Evolutionary conservation across 2,329 filamentous ascomycete species (phyloP), one percentile per base, ranked within the genome.

Genomic region (Rhytidhysteron rufulum): DNA sequence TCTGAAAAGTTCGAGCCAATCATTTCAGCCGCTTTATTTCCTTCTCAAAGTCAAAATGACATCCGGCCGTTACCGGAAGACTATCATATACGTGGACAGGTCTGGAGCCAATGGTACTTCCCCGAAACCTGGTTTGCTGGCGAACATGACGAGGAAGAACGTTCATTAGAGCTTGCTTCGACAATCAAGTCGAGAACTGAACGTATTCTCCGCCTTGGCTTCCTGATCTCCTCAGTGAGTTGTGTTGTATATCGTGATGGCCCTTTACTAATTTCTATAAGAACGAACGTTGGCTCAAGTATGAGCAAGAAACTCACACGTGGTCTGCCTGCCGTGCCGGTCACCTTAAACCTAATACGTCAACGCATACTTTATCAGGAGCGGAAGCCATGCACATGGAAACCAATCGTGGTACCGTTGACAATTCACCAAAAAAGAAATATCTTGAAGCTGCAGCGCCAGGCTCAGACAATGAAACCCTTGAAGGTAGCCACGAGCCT

Each of bases 31-130:
- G 31, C 48, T 10, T 30, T 63, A 0, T 81, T 85, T 41, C 77
- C 78, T 0, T 55, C 63, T 1, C 66, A 67, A 2, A 69, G 68
- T 2, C 67, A 69, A 21, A 62, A 64, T 2, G 57, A 70, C 0
- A 70, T 70, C 1, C 68, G 73, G 1, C 83, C 84, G 0, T 58
- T 88, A 0, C 82, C 83, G 0, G 85, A 88, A 35, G 85, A 89
- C 44, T 86, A 79, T 48, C 72, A 77, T 0, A 73, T 87, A 40
- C 72, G 82, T 1, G 85, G 85, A 0, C 65, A 86, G 2, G 58
- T 80, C 2, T 86, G 80, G 68, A 68, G 74, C 0, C 71, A 79
- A 2, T 68, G 70, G 9, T 83, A 83, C 41, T 82, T 78, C 39
- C 80, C 82, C 0, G 41, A 61, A 0, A 65, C 70, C 1, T 86